phyloP scores from a whole-genome alignment of 176 grass and related monocot species.

The Raddia distichophylla region DNA sequence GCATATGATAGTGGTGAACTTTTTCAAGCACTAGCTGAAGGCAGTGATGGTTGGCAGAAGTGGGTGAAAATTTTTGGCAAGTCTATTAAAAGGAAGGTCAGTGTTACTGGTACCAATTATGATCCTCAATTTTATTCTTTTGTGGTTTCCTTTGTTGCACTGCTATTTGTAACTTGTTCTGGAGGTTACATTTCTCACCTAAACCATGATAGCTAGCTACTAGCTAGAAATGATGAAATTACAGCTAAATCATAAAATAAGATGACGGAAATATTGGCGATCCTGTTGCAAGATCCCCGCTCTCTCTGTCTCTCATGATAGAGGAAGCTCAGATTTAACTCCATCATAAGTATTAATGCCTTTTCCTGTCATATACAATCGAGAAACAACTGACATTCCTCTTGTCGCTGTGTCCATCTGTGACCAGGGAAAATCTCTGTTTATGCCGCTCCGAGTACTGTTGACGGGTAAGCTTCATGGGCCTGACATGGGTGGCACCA shows the following conservation, averaged over 20 bases:
- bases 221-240: constrained; percentile 10
- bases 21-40: constrained; percentile 72
- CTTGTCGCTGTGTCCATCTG: constrained; percentile 9
- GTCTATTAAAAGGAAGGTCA: constrained; percentile 74
- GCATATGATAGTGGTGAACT: constrained; percentile 81
- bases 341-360: not conserved
- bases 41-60: constrained; percentile 77
- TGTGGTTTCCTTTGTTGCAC: constrained; percentile 30
- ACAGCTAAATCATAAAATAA: constrained; percentile 20
- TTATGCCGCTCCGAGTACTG: constrained; percentile 84
- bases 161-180: constrained; percentile 14
- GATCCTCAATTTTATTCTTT: constrained; percentile 1
- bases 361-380: constrained; percentile 15
- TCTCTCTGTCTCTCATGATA: not conserved
- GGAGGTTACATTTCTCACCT: not conserved
- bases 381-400: not conserved
- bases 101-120: constrained; percentile 18
- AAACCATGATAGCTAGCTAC: not conserved
- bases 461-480: constrained; percentile 91
- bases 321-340: not conserved
- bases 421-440: constrained; percentile 75
- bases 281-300: not conserved
- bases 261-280: constrained; percentile 21
- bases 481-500: constrained; percentile 73
- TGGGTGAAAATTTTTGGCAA: constrained; percentile 94